phyloP scores from a whole-genome alignment of 1,284 basidiomycete species.

The Fomitopsis palustris region DNA sequence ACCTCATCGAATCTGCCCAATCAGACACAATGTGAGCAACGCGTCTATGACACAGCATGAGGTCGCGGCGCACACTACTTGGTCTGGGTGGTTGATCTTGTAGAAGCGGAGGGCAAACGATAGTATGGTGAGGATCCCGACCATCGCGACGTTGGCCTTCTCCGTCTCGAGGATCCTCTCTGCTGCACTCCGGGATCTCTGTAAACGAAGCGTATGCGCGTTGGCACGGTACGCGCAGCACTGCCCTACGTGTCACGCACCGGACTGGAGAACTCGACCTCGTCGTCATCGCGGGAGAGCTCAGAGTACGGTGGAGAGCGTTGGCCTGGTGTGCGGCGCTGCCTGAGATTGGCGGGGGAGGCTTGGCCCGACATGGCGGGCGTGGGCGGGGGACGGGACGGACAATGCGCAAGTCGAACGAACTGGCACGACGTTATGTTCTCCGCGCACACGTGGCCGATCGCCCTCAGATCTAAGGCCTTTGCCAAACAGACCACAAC shows the following conservation, averaged over 20 bases:
- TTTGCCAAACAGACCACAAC: slow-evolving; percentile 12
- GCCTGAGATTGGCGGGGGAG: background rate
- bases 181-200: slow-evolving; percentile 44
- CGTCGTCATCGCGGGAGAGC: slow-evolving; percentile 19
- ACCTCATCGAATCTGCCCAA: slow-evolving; percentile 87
- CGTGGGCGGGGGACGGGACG: background rate
- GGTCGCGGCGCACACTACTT: slow-evolving; percentile 77
- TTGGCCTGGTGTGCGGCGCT: background rate
- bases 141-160: slow-evolving; percentile 54
- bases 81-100: slow-evolving; percentile 90
- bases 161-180: slow-evolving; percentile 61
- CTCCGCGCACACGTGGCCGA: slow-evolving; percentile 1
- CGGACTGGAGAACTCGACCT: slow-evolving; percentile 17
- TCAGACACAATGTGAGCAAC: background rate
- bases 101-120: slow-evolving; percentile 87
- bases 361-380: slow-evolving; percentile 8
- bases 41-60: slow-evolving; percentile 5
- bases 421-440: background rate
- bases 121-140: slow-evolving; percentile 63
- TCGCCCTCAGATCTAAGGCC: slow-evolving; percentile 10
- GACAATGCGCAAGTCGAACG: background rate
- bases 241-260: slow-evolving; percentile 31
- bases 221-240: slow-evolving; percentile 2
- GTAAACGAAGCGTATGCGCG: background rate
- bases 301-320: slow-evolving; percentile 5